phyloP scores from a whole-genome alignment of 495 filamentous ascomycete species.

The Polyplosphaeria fusca region DNA sequence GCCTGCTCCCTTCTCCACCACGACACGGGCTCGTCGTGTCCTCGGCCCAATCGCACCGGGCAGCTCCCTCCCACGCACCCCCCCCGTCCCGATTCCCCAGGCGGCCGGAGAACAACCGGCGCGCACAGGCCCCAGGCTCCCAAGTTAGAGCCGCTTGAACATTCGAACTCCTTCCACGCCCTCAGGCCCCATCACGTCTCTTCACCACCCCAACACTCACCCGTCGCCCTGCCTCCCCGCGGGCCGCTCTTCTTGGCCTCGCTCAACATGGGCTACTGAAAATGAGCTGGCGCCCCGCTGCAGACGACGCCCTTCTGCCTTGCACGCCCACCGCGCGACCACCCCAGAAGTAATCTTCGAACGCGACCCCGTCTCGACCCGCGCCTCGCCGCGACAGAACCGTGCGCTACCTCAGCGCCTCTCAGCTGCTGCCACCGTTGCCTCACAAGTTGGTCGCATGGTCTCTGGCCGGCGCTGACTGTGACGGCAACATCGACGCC shows the following conservation, averaged over 20 bases:
- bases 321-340: constrained; percentile 16
- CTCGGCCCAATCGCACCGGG: background rate
- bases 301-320: constrained; percentile 4
- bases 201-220: background rate
- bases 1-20: too few species aligned
- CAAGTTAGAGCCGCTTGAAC: constrained; percentile 7
- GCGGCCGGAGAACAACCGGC: background rate
- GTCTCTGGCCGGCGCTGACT: constrained; percentile 33
- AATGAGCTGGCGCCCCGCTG: constrained; percentile 6
- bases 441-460: constrained; percentile 33
- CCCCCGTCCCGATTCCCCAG: constrained; percentile 1
- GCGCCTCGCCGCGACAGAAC: background rate
- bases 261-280: constrained; percentile 19
- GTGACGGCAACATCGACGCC: constrained; percentile 30
- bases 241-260: constrained; percentile 6
- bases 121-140: constrained; percentile 1
- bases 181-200: constrained; percentile 1
- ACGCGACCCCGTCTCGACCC: background rate
- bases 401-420: background rate
- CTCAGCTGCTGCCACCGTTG: constrained; percentile 8
- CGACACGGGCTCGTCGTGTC: too few species aligned
- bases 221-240: background rate
- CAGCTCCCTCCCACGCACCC: background rate
- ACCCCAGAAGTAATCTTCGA: constrained; percentile 22
- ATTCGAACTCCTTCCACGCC: background rate